A percentile compares a stretch with the other conserved stretches of the same genome.
These are phyloP conservation scores for Conticribra guillardii DNA, from an alignment of 108 stramenopile genomes.

Conservation along the genomic window DNA sequence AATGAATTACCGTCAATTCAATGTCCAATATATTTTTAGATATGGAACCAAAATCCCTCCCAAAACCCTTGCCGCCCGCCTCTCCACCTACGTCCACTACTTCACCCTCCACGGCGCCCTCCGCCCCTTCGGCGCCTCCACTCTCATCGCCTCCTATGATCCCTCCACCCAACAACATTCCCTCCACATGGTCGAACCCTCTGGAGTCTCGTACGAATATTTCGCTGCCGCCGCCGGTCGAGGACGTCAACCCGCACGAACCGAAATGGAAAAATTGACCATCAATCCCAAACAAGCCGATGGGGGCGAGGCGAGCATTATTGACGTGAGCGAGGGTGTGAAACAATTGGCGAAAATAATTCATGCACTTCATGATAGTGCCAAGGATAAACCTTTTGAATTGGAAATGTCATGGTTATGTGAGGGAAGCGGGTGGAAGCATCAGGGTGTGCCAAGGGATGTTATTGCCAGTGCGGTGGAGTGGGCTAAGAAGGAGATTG, in stretches of 20 bases:
- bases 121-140: constrained; percentile 95
- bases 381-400: constrained; percentile 98
- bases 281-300: constrained; percentile 63
- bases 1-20: too few relatives aligned
- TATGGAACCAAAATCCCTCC: constrained; percentile 88
- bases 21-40: too few relatives aligned
- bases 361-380: constrained; percentile 87
- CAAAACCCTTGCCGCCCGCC: constrained; percentile 81
- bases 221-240: constrained; percentile 97
- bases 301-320: constrained; percentile 14
- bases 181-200: constrained; percentile 95
- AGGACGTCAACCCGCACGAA: constrained; percentile 97
- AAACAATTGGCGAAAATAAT: constrained; percentile 95
- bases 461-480: constrained; percentile 69
- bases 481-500: constrained; percentile 92
- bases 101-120: constrained; percentile 97
- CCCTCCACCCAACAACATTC: constrained; percentile 74
- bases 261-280: constrained; percentile 98
- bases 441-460: constrained; percentile 88
- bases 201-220: constrained; percentile 88
- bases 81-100: constrained; percentile 95
- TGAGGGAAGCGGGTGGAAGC: constrained; percentile 87
- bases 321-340: constrained; percentile 81
- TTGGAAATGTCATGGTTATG: constrained; percentile 96
- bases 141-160: constrained; percentile 92